Evolutionary conservation across 768 basidiomycete species (phyloP), one percentile per base, ranked within the genome.

Genomic region (Galerina sulciceps): DNA sequence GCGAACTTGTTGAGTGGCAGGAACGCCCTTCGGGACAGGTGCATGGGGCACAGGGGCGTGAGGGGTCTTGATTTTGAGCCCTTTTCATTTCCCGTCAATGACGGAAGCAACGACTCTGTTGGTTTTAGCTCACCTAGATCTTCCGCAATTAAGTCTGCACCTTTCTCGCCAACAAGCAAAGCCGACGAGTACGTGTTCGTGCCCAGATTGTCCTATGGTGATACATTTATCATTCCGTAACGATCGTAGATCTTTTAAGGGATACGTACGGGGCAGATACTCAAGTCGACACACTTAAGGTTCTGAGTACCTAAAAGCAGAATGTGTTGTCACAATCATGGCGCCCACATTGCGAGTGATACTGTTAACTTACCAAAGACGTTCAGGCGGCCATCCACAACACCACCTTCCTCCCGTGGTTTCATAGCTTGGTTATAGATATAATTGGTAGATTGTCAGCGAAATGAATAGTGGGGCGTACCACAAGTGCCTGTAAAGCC

Each of bases 101-200:
- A 10, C 9, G 15, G 11, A 10, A 6, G 15, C 45, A 31, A 31
- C 26, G 8, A 8, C 5, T 31, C 26, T 31, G 26, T 31, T 31
- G 26, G 26, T 31, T 31, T 31, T 31, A 4, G 26, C 78, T 54
- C 63, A 86, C 86, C 87, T 45, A 90, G 81, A 2, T 88, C 87
- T 73, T 87, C 84, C 6, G 80, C 78, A 40, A 90, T 68, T 42
- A 90, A 69, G 62, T 78, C 74, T 13, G 86, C 86, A 34, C 85
- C 87, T 74, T 89, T 89, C 78, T 89, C 87, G 31, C 88, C 87
- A 38, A 88, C 84, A 34, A 88, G 69, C 61, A 90, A 72, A 14
- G 88, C 88, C 55, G 86, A 86, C 34, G 86, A 88, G 75, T 89
- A 88, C 5, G 87, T 89, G 77, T 88, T 88, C 42, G 87, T 88